Conservation (phyloP, 2,329 filamentous ascomycete genomes). For the Colletotrichum costaricense region DNA sequence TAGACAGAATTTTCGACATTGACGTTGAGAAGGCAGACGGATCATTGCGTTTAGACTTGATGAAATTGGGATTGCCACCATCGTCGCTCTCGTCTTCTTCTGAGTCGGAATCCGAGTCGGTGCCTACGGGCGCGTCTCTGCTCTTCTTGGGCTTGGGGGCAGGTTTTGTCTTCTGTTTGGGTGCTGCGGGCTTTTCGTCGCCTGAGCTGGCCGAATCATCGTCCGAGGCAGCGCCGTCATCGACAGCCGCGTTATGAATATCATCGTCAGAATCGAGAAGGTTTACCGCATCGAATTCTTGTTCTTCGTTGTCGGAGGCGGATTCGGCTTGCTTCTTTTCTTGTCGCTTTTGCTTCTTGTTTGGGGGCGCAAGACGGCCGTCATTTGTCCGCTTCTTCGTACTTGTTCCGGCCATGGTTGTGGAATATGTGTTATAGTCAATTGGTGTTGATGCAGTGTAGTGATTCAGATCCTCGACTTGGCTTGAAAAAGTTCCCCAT, state of each 20-base stretch:
- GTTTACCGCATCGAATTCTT: slow-evolving; percentile 62
- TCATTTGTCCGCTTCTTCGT: slow-evolving; percentile 47
- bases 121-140: slow-evolving; percentile 31
- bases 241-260: slow-evolving; percentile 63
- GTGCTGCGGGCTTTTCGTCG: slow-evolving; percentile 47
- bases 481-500: slow-evolving; percentile 12
- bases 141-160: slow-evolving; percentile 40
- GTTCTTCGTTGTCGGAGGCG: slow-evolving; percentile 53
- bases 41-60: slow-evolving; percentile 88
- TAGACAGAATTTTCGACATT: slow-evolving; percentile 90
- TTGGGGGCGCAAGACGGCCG: slow-evolving; percentile 52
- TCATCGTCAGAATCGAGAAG: slow-evolving; percentile 69
- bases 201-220: slow-evolving; percentile 49
- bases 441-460: neutral
- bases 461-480: neutral
- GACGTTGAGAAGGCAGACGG: slow-evolving; percentile 91
- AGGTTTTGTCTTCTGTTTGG: slow-evolving; percentile 40
- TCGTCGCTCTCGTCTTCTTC: slow-evolving; percentile 42
- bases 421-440: neutral
- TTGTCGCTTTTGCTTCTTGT: slow-evolving; percentile 60
- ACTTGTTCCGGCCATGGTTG: slow-evolving; percentile 43
- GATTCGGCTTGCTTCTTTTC: slow-evolving; percentile 65
- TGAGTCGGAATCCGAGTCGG: slow-evolving; percentile 47
- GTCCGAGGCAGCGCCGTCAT: slow-evolving; percentile 57
- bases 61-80: slow-evolving; percentile 50